Conservation (phyloP, 768 basidiomycete species). For the Pulveroboletus ravenelii region DNA sequence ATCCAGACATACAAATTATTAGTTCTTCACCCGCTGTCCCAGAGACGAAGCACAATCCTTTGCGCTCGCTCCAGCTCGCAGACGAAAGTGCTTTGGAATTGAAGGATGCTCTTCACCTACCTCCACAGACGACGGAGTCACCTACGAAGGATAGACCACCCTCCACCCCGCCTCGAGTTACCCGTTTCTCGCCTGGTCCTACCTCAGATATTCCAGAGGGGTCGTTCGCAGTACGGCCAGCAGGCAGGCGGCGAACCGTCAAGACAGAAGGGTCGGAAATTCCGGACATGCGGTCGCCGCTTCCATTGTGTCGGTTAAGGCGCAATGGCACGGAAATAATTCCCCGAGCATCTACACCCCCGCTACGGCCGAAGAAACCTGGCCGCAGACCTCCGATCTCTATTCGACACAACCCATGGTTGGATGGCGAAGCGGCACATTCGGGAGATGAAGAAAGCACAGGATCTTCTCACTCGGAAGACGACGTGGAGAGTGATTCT, state of each 20-base stretch:
- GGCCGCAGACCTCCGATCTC: slow-evolving; percentile 26
- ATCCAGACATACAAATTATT: slow-evolving; percentile 48
- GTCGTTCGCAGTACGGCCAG: slow-evolving; percentile 44
- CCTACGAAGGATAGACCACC: slow-evolving; percentile 30
- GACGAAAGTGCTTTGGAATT: slow-evolving; percentile 21
- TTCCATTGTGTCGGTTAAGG: slow-evolving; percentile 29
- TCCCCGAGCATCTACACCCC: slow-evolving; percentile 17
- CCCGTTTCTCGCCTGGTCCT: slow-evolving; percentile 15
- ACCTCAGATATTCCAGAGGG: slow-evolving; percentile 33
- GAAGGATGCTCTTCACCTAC: slow-evolving; percentile 3
- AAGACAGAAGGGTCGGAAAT: slow-evolving; percentile 15
- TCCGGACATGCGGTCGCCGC: slow-evolving; percentile 24
- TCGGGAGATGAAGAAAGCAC: slow-evolving; percentile 76
- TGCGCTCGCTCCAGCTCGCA: neutral
- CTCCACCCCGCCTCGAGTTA: slow-evolving; percentile 27
- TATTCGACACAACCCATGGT: slow-evolving; percentile 41
- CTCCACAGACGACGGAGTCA: slow-evolving; percentile 7
- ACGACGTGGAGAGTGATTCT: slow-evolving; percentile 54
- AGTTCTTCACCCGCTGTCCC: slow-evolving; percentile 42
- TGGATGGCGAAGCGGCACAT: slow-evolving; percentile 70
- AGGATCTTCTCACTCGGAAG: slow-evolving; percentile 54
- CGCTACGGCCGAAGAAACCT: slow-evolving; percentile 19
- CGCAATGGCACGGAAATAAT: slow-evolving; percentile 27
- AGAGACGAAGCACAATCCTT: slow-evolving; percentile 4
- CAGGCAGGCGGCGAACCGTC: slow-evolving; percentile 26